Conservation (phyloP, 352 stramenopile species). For the Pythium brachiatum region DNA sequence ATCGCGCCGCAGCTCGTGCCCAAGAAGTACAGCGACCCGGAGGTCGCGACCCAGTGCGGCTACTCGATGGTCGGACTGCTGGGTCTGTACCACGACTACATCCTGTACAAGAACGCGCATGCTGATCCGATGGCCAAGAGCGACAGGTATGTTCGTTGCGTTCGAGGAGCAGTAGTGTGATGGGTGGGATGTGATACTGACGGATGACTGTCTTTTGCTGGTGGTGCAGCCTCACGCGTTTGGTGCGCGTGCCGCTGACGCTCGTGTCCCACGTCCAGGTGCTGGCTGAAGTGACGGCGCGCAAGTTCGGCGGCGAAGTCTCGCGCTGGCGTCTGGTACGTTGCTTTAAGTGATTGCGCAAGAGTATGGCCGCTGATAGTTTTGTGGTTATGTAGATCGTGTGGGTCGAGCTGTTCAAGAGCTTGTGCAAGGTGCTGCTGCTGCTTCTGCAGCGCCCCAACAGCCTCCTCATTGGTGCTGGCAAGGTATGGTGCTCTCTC, state of each 20-base stretch:
- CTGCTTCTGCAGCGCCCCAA: conserved; percentile 52
- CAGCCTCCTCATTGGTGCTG: conserved; percentile 52
- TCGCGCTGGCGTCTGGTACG: conserved; percentile 70
- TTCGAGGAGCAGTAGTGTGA: too few relatives aligned
- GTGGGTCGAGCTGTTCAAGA: conserved; percentile 73
- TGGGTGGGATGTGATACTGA: too few relatives aligned
- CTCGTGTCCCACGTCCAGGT: conserved; percentile 81
- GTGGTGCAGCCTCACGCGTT: conserved; percentile 42
- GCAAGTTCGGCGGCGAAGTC: conserved; percentile 63
- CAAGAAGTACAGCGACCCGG: conserved; percentile 54
- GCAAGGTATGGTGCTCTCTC: conserved; percentile 35
- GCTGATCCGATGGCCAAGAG: conserved; percentile 5
- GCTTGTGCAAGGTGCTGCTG: conserved; percentile 61
- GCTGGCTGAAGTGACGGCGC: conserved; percentile 69
- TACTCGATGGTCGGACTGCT: conserved; percentile 78
- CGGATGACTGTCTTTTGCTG: neutral
- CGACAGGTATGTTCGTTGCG: conserved; percentile 13
- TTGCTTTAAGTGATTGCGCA: neutral
- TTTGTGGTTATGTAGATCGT: conserved; percentile 48
- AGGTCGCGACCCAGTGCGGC: conserved; percentile 68
- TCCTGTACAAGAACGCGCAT: conserved; percentile 63
- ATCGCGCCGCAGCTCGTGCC: conserved; percentile 76
- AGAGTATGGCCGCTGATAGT: neutral
- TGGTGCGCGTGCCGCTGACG: conserved; percentile 70
- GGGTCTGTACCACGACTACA: conserved; percentile 80